These are phyloP conservation scores for Saccharomycopsis schoenii DNA, from an alignment of 805 yeast genomes.

Conservation along the genomic window DNA sequence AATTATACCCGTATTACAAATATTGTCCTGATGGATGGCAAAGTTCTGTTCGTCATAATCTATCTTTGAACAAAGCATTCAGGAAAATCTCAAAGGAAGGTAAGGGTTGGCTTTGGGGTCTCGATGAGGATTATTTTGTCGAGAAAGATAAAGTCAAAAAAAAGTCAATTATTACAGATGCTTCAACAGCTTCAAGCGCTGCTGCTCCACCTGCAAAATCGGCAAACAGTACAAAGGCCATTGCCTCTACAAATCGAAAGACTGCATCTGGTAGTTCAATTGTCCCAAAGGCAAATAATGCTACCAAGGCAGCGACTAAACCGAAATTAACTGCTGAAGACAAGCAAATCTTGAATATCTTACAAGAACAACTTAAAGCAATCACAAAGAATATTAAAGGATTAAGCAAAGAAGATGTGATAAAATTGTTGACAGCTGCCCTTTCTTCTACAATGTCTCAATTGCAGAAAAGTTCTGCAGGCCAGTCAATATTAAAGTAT, in stretches of 20 bases:
- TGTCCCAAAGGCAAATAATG: conserved; percentile 20
- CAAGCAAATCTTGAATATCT: conserved; percentile 60
- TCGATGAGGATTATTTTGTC: conserved; percentile 75
- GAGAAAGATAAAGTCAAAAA: conserved; percentile 72
- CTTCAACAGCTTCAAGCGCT: conserved; percentile 1
- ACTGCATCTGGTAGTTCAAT: conserved; percentile 23
- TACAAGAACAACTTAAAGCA: conserved; percentile 78
- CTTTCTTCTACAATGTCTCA: conserved; percentile 89
- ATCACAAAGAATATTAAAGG: conserved; percentile 71
- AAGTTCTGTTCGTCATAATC: conserved; percentile 89
- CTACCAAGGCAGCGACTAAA: not conserved
- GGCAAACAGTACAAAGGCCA: not conserved
- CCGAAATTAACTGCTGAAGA: conserved; percentile 26
- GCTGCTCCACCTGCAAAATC: not conserved
- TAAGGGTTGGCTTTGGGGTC: conserved; percentile 92
- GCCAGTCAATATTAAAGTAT: conserved; percentile 66
- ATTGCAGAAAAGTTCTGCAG: conserved; percentile 72
- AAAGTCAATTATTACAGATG: conserved; percentile 28
- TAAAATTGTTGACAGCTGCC: conserved; percentile 80
- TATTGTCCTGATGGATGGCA: conserved; percentile 99
- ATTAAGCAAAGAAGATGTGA: conserved; percentile 71
- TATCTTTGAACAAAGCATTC: conserved; percentile 83
- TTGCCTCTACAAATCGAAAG: conserved; percentile 23
- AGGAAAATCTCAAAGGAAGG: conserved; percentile 74
- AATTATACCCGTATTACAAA: conserved; percentile 79